Evolutionary conservation across 108 stramenopile species (phyloP), one percentile per base, ranked within the genome.

Genomic region (Fistulifera solaris): DNA sequence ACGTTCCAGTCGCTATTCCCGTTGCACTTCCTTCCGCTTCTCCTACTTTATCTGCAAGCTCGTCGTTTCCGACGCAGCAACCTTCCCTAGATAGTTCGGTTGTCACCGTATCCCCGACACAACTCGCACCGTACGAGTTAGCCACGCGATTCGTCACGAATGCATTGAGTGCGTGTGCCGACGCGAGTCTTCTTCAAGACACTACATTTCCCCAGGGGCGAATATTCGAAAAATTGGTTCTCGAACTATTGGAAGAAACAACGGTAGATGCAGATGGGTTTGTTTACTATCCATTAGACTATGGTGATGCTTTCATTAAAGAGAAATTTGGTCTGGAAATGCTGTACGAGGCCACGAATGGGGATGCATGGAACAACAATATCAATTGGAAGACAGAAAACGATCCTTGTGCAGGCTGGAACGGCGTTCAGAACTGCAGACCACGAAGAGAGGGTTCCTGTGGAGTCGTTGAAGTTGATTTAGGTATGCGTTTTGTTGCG

Each of bases 401-500:
- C 13, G 56, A 57, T 44, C 40, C 42, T 22, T 57, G 56, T 27
- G 31, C 31, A 35, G 15, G 12, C 2, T 57, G 56, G 56, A 5
- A 22, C 8, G 40, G 50, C 27, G 27, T 51, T 2, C 25, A 27
- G 12, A 45, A 14, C 35, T 57, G 56, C 56, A 35, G 39, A n/a
- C 11, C 21, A 1, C 1, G 56, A 24, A 4, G 19, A 23, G 56
- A 57, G 2, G 56, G 56, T 3, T 17, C 14, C 18, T 38, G 38
- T 12, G 56, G 18, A 12, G 43, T 44, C 23, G 24, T 22, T n/a
- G 43, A 40, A 15, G 5, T 57, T 12, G n/a, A 23, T 24, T 19
- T 57, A n/a, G 21, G 56, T 57, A 57, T 11, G 56, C 19, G 21
- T 21, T 19, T 17, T 11, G 11, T 11, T 11, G 44, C 31, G 3